Base-by-base conservation (phyloP, 306 rosid genomes). In the Carpinus fangiana region DNA sequence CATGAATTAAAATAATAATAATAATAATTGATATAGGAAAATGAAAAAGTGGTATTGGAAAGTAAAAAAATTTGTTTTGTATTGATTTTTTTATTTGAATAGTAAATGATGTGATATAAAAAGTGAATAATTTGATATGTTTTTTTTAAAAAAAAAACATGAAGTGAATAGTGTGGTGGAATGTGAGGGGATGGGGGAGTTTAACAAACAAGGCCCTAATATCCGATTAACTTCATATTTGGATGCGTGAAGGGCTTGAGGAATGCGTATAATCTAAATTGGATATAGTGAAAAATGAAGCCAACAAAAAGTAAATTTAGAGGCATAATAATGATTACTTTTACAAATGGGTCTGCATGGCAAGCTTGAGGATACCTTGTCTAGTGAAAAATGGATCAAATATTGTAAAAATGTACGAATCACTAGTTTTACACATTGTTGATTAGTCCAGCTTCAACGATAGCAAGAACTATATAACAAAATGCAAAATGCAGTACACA, bases 401-500 rank as follows among this genome's bases (percentile, higher is more conserved):
- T 18, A 14, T 65, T 8, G 23, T 65, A 12, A 1, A 3, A 16
- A 16, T 65, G 6, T 36, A 17, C 17, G 14, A 65, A 3, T 65
- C 71, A 65, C 7, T 17, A 36, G 50, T 65, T n/a, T 17, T 65
- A 16, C 50, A 65, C 12, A 36, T 26, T 8, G 6, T 34, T 16
- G 23, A 65, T 18, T 16, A 36, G 16, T 38, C 71, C 13, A 18
- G 71, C 14, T 5, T 28, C 28, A 4, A 7, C 3, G 3, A 28
- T 12, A 61, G 67, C 13, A n/a, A 65, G 12, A 66, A 66, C n/a
- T 3, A 41, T 41, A 38, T 41, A 66, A 66, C 72, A 66, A 66
- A 31, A 2, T 8, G 2, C 41, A 12, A 17, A 14, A 45, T 41
- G 72, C 55, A 65, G 83, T 75, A 57, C 52, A 36, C 86, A 84